Evolutionary conservation across 2,329 filamentous ascomycete genomes (phyloP).

Genomic region (Cladosporium sp.): DNA sequence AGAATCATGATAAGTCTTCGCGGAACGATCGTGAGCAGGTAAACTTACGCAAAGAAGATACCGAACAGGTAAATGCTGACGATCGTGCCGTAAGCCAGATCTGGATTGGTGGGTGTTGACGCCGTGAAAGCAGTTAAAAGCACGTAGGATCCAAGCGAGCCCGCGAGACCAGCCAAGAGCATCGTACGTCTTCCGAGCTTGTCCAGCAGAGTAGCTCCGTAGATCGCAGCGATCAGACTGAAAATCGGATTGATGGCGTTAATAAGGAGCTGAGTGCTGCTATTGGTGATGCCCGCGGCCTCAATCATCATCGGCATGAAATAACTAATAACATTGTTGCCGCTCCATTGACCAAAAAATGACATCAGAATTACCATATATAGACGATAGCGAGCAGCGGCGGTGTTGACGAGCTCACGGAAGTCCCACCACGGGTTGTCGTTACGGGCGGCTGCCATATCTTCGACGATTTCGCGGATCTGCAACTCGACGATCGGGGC

Average conservation of each 20-base stretch:
- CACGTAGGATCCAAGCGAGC: constrained; percentile 32
- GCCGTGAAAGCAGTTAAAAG: constrained; percentile 35
- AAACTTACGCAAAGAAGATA: constrained; percentile 32
- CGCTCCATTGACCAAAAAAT: constrained; percentile 40
- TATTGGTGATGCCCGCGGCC: constrained; percentile 34
- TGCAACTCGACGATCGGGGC: constrained; percentile 33
- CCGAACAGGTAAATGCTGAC: constrained; percentile 40
- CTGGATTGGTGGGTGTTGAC: constrained; percentile 19
- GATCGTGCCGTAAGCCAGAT: constrained; percentile 35
- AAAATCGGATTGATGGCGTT: constrained; percentile 41
- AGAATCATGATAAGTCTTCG: too few relatives aligned
- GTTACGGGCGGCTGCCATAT: constrained; percentile 13
- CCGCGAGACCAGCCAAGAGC: constrained; percentile 35
- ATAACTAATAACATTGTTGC: constrained; percentile 33
- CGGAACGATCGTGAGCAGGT: background rate
- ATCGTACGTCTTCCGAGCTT: constrained; percentile 32
- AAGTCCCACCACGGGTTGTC: constrained; percentile 50
- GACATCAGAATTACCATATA: constrained; percentile 39
- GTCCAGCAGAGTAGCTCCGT: constrained; percentile 35
- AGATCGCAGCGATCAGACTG: constrained; percentile 35
- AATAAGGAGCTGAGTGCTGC: constrained; percentile 36
- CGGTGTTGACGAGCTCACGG: constrained; percentile 47
- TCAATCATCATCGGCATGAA: constrained; percentile 35
- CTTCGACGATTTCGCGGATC: constrained; percentile 32
- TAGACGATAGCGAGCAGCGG: constrained; percentile 48